phyloP scores from a whole-genome alignment of 768 basidiomycete species.

The Tricholoma terreum region DNA sequence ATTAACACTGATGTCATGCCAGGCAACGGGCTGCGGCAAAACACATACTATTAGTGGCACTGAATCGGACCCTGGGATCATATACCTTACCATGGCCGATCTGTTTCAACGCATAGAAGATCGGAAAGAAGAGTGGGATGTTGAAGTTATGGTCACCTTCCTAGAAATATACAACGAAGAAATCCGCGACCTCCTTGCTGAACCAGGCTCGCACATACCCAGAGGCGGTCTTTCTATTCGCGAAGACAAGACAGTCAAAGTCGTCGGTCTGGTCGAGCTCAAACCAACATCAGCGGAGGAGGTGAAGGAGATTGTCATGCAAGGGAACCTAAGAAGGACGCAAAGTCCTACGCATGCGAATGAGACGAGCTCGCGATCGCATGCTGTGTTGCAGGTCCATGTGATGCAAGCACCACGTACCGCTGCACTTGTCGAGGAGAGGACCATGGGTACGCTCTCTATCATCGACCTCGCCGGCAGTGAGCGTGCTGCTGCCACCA shows the following conservation, averaged over 20 bases:
- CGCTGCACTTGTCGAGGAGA: constrained; percentile 76
- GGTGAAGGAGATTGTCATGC: constrained; percentile 89
- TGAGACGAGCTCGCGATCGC: constrained; percentile 94
- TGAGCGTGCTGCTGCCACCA: constrained; percentile 93
- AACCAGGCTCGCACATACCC: constrained; percentile 56
- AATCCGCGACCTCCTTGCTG: constrained; percentile 90
- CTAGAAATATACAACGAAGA: constrained; percentile 99
- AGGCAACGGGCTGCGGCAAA: constrained; percentile 99
- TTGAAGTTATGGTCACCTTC: constrained; percentile 90
- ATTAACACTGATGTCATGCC: constrained; percentile 7
- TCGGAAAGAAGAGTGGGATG: constrained; percentile 77
- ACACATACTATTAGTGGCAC: constrained; percentile 98
- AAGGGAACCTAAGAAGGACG: constrained; percentile 84
- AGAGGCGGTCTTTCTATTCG: constrained; percentile 90
- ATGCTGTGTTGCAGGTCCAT: constrained; percentile 96
- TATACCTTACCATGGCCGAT: constrained; percentile 96
- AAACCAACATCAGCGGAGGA: constrained; percentile 83
- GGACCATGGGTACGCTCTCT: constrained; percentile 86
- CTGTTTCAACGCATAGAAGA: constrained; percentile 93
- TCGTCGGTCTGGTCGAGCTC: constrained; percentile 80
- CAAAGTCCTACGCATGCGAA: constrained; percentile 97
- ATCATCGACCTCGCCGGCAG: constrained; percentile 99
- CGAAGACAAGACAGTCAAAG: constrained; percentile 92
- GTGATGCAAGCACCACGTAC: constrained; percentile 85
- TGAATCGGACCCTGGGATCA: constrained; percentile 83